These are phyloP conservation scores for Fragaria nilgerrensis DNA, from an alignment of 306 rosid genomes.

Conservation along the genomic window DNA sequence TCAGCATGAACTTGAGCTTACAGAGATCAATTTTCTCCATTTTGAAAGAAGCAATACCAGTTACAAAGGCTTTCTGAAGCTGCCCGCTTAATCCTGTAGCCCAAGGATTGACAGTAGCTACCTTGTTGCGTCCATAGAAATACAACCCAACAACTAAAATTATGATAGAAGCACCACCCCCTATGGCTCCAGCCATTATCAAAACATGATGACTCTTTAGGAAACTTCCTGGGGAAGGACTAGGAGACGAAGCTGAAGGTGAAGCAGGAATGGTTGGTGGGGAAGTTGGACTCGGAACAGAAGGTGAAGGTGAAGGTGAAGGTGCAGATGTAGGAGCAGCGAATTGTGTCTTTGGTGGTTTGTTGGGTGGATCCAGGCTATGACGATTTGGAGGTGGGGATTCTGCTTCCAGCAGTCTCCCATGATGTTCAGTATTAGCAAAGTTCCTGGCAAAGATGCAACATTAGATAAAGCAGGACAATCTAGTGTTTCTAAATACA, in stretches of 20 bases:
- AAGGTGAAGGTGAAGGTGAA: neutral
- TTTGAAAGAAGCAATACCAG: slow-evolving; percentile 51
- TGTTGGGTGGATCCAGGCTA: neutral
- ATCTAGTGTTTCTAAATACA: neutral
- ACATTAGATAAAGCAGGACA: neutral
- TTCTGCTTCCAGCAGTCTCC: slow-evolving; percentile 24
- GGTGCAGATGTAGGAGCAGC: neutral
- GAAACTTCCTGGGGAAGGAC: neutral
- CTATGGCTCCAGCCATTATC: slow-evolving; percentile 49
- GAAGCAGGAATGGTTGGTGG: slow-evolving; percentile 19
- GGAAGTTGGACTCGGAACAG: neutral
- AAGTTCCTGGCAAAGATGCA: slow-evolving; percentile 41
- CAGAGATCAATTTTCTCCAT: neutral
- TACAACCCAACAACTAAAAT: slow-evolving; percentile 38
- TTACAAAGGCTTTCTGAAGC: slow-evolving; percentile 92
- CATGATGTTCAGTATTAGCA: slow-evolving; percentile 28
- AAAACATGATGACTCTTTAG: neutral
- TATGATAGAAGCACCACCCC: slow-evolving; percentile 44
- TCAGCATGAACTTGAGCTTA: neutral
- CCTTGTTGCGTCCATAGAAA: slow-evolving; percentile 57
- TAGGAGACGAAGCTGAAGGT: slow-evolving; percentile 13
- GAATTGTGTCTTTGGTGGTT: neutral
- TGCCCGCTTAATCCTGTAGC: slow-evolving; percentile 95
- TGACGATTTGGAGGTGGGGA: neutral
- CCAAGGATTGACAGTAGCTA: slow-evolving; percentile 87